phyloP scores from a whole-genome alignment of 169 alveolate species.

The Plasmodium coatneyi region DNA sequence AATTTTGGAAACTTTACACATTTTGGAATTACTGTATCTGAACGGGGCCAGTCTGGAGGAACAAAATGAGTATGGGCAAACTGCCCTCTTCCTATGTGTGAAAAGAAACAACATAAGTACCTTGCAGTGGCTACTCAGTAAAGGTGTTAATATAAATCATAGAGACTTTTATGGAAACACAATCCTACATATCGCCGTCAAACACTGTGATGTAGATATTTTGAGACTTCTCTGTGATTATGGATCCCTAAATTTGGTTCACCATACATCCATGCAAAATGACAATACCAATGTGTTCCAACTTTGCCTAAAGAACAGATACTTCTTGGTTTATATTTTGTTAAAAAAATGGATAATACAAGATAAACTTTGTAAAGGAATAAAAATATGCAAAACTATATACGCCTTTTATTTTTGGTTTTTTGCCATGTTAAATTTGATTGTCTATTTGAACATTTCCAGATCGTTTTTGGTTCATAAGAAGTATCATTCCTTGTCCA shows the following conservation, averaged over 20 bases:
- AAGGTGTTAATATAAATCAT: slow-evolving; percentile 88
- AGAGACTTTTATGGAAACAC: slow-evolving; percentile 85
- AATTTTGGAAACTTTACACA: slow-evolving; percentile 83
- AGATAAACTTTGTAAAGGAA: slow-evolving; percentile 77
- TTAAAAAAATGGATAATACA: slow-evolving; percentile 70
- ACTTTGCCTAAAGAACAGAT: slow-evolving; percentile 67
- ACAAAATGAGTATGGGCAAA: slow-evolving; percentile 90
- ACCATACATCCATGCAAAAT: slow-evolving; percentile 49
- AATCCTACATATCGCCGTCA: slow-evolving; percentile 83
- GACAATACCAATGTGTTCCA: slow-evolving; percentile 66
- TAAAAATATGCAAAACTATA: slow-evolving; percentile 76
- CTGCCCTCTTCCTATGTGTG: slow-evolving; percentile 91
- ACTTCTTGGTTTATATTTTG: slow-evolving; percentile 55
- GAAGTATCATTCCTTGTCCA: slow-evolving; percentile 4
- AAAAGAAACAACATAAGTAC: slow-evolving; percentile 87
- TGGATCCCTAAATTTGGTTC: slow-evolving; percentile 63
- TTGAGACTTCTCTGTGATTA: slow-evolving; percentile 61
- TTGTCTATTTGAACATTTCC: slow-evolving; percentile 51
- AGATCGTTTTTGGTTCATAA: slow-evolving; percentile 14
- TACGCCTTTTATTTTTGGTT: slow-evolving; percentile 85
- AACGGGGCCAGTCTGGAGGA: slow-evolving; percentile 92
- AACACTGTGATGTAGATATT: slow-evolving; percentile 77
- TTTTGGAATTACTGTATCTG: slow-evolving; percentile 88
- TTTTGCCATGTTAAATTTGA: slow-evolving; percentile 77
- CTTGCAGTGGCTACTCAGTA: slow-evolving; percentile 91